Evolutionary conservation across 495 filamentous ascomycete species (phyloP).

Genomic region (Paragyromitra xinjiangensis): DNA sequence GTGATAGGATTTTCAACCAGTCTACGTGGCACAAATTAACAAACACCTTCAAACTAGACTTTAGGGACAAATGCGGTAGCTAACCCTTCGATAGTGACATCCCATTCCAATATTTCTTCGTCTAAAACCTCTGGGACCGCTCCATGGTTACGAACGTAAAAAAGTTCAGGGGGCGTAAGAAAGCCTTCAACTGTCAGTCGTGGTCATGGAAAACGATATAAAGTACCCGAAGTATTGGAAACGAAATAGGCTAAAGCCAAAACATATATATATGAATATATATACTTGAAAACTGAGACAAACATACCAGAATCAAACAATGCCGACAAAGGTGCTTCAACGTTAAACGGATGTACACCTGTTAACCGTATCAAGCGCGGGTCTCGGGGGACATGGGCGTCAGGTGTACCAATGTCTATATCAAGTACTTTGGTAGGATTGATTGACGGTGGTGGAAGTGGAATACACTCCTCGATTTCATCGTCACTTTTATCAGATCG

Average conservation of each 20-base stretch:
- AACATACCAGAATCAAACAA: conserved; percentile 76
- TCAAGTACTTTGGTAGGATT: conserved; percentile 71
- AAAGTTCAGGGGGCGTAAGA: conserved; percentile 87
- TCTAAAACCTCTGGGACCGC: conserved; percentile 81
- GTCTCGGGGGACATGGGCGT: conserved; percentile 86
- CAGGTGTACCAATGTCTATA: conserved; percentile 82
- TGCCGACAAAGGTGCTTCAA: conserved; percentile 82
- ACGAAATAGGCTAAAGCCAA: background rate
- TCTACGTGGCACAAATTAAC: conserved; percentile 11
- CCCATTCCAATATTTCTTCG: conserved; percentile 78
- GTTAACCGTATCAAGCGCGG: conserved; percentile 87
- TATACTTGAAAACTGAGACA: background rate
- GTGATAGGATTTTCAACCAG: conserved; percentile 81
- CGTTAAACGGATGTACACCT: conserved; percentile 92
- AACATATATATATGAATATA: background rate
- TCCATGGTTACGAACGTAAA: conserved; percentile 97
- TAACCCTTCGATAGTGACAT: conserved; percentile 83
- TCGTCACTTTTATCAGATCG: conserved; percentile 50
- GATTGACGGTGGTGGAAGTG: conserved; percentile 76
- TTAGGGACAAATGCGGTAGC: conserved; percentile 25
- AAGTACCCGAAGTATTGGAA: background rate
- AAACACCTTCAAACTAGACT: conserved; percentile 22
- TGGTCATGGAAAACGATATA: background rate
- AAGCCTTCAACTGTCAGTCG: conserved; percentile 66
- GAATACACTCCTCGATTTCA: conserved; percentile 61